These are phyloP conservation scores for Botrytis tulipae DNA, from an alignment of 2,329 filamentous ascomycete genomes.

Conservation along the genomic window DNA sequence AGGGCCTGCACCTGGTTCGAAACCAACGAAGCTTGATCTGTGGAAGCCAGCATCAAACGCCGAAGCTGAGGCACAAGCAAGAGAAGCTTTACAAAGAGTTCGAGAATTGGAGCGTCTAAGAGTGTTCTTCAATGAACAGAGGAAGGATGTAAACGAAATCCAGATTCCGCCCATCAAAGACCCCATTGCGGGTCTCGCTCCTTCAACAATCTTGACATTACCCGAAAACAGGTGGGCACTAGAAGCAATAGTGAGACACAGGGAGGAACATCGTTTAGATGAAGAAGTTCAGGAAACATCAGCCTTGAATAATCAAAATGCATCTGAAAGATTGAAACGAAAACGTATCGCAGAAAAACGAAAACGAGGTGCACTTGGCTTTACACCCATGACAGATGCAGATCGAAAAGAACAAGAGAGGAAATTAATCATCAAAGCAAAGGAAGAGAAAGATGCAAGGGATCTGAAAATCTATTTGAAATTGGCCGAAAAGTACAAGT, in stretches of 20 bases:
- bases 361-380: not conserved
- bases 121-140: not conserved
- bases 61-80: not conserved
- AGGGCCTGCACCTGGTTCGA: not conserved
- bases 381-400: not conserved
- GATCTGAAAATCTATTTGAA: not conserved
- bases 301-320: not conserved
- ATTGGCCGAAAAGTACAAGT: not conserved
- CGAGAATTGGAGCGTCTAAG: constrained; percentile 7
- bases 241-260: constrained; percentile 2
- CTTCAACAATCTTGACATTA: not conserved
- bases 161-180: not conserved
- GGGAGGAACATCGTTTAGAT: not conserved
- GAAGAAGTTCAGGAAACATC: not conserved
- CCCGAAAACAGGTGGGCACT: constrained; percentile 3
- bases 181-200: constrained; percentile 5
- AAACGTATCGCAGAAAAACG: not conserved
- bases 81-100: not conserved
- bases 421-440: not conserved
- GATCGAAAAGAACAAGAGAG: not conserved
- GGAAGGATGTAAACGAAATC: not conserved
- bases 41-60: not conserved
- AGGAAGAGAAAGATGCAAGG: not conserved
- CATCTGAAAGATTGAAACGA: constrained; percentile 8
- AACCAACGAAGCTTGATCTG: not conserved